A percentile compares a stretch with the other conserved stretches of the same genome.
phyloP scores from a whole-genome alignment of 164 flowering plant species.

The Buxus sempervirens region DNA sequence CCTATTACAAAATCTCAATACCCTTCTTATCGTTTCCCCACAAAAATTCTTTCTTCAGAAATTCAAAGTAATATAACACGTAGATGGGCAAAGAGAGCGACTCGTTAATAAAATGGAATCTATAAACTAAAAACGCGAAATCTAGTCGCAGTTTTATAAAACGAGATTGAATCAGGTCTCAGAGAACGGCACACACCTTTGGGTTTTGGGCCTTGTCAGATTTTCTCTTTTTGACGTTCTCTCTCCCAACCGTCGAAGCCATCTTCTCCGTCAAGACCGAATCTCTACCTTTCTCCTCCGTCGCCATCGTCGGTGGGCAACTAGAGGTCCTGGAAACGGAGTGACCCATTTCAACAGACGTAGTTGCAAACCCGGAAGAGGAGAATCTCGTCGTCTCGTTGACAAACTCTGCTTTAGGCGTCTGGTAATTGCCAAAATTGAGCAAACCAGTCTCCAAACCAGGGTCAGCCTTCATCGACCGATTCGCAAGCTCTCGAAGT shows the following conservation, averaged over 20 bases:
- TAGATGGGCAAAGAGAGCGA: no score
- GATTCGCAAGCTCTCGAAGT: conserved; percentile 27
- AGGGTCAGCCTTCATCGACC: conserved; percentile 45
- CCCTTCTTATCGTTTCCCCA: no score
- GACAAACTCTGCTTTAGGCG: conserved; percentile 9
- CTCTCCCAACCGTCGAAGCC: conserved; percentile 31
- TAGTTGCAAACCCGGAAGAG: conserved; percentile 19
- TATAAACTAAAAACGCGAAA: no score
- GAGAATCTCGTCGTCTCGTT: conserved; percentile 14
- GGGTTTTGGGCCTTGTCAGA: conserved; percentile 36
- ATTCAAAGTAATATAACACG: no score
- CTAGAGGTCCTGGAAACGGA: conserved; percentile 36
- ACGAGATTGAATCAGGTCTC: no score
- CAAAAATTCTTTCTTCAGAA: no score
- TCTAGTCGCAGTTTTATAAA: no score
- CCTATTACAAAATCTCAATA: no score
- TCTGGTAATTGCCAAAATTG: conserved; percentile 26
- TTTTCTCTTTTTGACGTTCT: conserved; percentile 66
- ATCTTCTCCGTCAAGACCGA: conserved; percentile 25
- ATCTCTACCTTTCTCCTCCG: conserved; percentile 15
- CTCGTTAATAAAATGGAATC: no score
- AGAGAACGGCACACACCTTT: conserved; percentile 40
- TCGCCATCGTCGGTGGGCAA: conserved; percentile 29
- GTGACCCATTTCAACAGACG: conserved; percentile 20
- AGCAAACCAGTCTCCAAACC: conserved; percentile 46